Evolutionary conservation across 352 stramenopile genomes (phyloP), one percentile per base, ranked within the genome.

Genomic region (Chloridella minuta): DNA sequence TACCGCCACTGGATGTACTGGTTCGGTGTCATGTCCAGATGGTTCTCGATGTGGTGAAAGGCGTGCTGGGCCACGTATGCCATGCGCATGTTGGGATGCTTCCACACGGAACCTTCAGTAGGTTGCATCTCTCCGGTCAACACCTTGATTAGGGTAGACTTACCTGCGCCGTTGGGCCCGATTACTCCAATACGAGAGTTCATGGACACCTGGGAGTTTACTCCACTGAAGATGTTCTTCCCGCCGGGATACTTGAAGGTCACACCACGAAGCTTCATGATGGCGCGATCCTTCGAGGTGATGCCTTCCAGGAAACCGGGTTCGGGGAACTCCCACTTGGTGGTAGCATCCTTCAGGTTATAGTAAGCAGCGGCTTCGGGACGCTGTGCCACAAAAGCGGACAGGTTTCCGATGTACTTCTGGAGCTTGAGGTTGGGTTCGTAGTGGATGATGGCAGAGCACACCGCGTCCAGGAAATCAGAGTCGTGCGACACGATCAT

Each of bases 121-220:
- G 40, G 91, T 83, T 92, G 89, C 87, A 93, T 92, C 88, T 94
- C 91, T 91, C 89, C 89, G 0, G 89, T 90, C 27, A 94, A 88
- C 89, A 97, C 92, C 92, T 98, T 98, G 89, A 98, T 98, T 88
- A 98, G 94, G 86, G 95, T 98, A 86, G 93, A 97, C 90, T 98
- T 98, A 87, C 95, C 95, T 30, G 94, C 95, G 87, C 95, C 95
- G 88, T 98, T 98, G 66, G 93, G 93, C 87, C 95, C 94, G 80
- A 98, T 95, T 87, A 95, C 97, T 21, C 94, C 95, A 28, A 98
- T 93, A 90, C 95, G 94, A 86, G 94, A 98, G 16, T 92, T 94
- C 30, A 98, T 90, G 21, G 93, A 97, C 24, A 97, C 91, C 89
- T 97, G 95, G 3, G 97, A 90, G 51, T 91, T 93, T 86, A 98